A percentile compares a stretch with the other conserved stretches of the same genome.
Conservation (phyloP, 2,329 filamentous ascomycete species). For the Sclerotiophoma versabilis region DNA sequence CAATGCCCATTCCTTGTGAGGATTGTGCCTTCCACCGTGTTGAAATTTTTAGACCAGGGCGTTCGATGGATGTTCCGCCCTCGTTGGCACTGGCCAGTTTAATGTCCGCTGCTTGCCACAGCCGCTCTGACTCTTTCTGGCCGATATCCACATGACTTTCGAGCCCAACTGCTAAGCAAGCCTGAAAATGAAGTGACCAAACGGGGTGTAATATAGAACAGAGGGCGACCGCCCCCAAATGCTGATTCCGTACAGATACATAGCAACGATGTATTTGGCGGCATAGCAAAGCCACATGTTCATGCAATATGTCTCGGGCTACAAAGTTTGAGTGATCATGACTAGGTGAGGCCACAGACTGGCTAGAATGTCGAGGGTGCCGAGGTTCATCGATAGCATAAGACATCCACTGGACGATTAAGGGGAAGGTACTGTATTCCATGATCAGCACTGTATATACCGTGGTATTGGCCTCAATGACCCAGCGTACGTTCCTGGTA, state of each 20-base stretch:
- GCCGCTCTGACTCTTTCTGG: background rate
- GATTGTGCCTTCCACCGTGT: too few relatives aligned
- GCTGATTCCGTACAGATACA: background rate
- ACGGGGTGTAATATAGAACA: background rate
- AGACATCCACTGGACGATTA: too few relatives aligned
- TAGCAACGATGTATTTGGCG: background rate
- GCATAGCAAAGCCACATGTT: conserved; percentile 4
- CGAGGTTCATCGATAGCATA: too few relatives aligned
- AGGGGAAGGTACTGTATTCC: background rate
- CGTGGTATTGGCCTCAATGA: background rate
- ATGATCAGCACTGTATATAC: conserved; percentile 9
- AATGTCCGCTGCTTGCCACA: background rate
- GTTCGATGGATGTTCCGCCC: too few relatives aligned
- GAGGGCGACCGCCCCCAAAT: background rate
- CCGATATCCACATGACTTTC: background rate
- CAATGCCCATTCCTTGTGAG: too few relatives aligned
- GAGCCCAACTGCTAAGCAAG: background rate
- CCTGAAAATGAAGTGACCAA: background rate
- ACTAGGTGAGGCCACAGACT: background rate
- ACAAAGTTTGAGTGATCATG: background rate
- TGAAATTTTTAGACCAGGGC: too few relatives aligned
- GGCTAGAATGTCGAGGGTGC: conserved; percentile 1
- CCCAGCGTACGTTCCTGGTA: conserved; percentile 2
- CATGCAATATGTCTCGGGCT: background rate
- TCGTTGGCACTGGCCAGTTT: background rate